Conservation (phyloP, 441 rosid species). For the Adansonia rubrostipa region DNA sequence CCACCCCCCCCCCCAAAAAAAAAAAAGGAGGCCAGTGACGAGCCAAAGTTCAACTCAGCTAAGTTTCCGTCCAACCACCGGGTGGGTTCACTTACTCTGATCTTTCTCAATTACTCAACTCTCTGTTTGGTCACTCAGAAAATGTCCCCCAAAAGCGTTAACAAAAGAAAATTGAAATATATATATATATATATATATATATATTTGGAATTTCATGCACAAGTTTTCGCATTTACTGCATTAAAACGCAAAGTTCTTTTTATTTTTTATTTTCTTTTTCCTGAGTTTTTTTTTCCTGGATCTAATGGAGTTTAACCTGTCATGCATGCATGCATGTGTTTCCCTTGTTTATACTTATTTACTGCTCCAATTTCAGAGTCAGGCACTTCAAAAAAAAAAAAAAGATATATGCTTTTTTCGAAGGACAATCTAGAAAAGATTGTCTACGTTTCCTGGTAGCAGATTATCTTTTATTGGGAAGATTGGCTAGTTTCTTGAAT, state of each 20-base stretch:
- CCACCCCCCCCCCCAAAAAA: too few species aligned
- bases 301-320: not conserved
- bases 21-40: not conserved
- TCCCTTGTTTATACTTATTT: not conserved
- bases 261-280: not conserved
- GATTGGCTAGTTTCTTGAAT: not conserved
- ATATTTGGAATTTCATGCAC: not conserved
- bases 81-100: slow-evolving; percentile 20
- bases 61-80: slow-evolving; percentile 29
- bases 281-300: slow-evolving; percentile 6
- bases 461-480: not conserved
- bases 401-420: not conserved
- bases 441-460: not conserved
- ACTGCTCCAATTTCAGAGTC: not conserved
- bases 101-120: slow-evolving; percentile 6
- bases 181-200: not conserved
- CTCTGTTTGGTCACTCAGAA: slow-evolving; percentile 5
- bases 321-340: slow-evolving; percentile 3
- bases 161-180: not conserved
- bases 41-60: slow-evolving; percentile 18
- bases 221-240: not conserved
- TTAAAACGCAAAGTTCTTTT: not conserved
- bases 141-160: not conserved
- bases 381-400: not conserved
- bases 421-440: not conserved